Percentiles rank a stretch among this genome's conserved stretches.
phyloP scores from a whole-genome alignment of 805 yeast genomes.

The Candida methanosorbosa region DNA sequence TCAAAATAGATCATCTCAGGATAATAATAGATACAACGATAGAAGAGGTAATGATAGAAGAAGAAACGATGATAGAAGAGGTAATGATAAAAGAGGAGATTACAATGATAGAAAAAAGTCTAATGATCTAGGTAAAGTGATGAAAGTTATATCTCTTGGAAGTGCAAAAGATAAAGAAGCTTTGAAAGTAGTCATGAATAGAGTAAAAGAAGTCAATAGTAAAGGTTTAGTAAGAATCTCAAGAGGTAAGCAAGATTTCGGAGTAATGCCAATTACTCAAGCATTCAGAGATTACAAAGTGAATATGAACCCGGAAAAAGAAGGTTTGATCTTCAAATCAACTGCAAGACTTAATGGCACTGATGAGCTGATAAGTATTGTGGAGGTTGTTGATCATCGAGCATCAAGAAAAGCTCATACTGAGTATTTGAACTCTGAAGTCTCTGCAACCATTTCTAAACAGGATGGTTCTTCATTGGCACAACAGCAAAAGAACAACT shows the following conservation, averaged over 20 bases:
- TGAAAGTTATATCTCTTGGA: constrained; percentile 13
- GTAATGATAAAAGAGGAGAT: too few relatives aligned
- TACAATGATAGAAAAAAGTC: too few relatives aligned
- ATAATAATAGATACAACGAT: too few relatives aligned
- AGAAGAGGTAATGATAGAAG: too few relatives aligned
- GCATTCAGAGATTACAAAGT: too few relatives aligned
- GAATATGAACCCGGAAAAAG: constrained; percentile 13
- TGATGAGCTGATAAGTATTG: constrained; percentile 9
- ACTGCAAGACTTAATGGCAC: constrained; percentile 1
- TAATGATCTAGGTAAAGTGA: too few relatives aligned
- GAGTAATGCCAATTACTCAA: constrained; percentile 5
- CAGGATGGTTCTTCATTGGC: constrained; percentile 4
- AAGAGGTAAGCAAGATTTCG: constrained; percentile 8
- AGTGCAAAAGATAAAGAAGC: constrained; percentile 20
- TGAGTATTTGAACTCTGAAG: constrained; percentile 12
- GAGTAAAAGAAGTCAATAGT: constrained; percentile 8
- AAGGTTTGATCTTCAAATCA: constrained; percentile 8
- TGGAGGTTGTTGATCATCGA: constrained; percentile 16
- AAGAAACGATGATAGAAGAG: too few relatives aligned
- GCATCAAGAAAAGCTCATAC: constrained; percentile 19
- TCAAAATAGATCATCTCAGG: too few relatives aligned
- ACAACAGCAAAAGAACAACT: constrained; percentile 1
- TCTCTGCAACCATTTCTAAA: neutral
- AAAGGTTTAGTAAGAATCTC: constrained; percentile 14
- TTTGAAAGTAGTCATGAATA: constrained; percentile 11